Base-by-base conservation (phyloP, 495 filamentous ascomycete genomes). In the Penicillium robsamsonii region DNA sequence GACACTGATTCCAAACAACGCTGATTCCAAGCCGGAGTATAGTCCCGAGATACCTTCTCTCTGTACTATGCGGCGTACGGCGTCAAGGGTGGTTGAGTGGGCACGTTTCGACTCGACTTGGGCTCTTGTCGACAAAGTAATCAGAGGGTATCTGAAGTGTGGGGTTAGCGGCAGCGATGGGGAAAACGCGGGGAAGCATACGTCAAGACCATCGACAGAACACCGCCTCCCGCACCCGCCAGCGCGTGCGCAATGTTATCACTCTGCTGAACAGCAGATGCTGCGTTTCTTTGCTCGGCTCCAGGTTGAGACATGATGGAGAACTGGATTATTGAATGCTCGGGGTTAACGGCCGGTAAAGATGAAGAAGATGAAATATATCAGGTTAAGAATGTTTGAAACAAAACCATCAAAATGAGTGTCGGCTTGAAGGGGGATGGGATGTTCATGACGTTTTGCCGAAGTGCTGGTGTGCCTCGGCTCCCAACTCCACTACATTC, bases 91-190 rank as follows among this genome's bases (percentile, higher is more conserved):
- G 46, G 85, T 81, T 8, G 90, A 89, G 47, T 95, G 84, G 45
- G 90, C 91, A 54, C 91, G 89, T 73, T 91, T 92, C 33, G 93
- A 96, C 71, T 99, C 94, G 68, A 99, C 92, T 73, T 99, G 94
- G 31, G 95, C 94, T 68, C 94, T 87, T 22, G 94, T 99, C 13
- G 94, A 99, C 52, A 99, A 87, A 10, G 94, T 99, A 61, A 99
- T 94, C 53, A 99, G 84, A 15, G 94, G 94, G 70, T 98, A 97
- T 51, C 90, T 93, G 58, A 29, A 48, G 50, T 51, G 29, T 57
- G 45, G 45, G 49, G 55, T 63, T 50, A 70, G 56, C 51, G 43
- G 46, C 35, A n/a, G n/a, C n/a, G 48, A 45, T 44, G 42, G 58
- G 37, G 22, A 33, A 45, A 55, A 55, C 52, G 47, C 46, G 62